Conservation (phyloP, 2,329 filamentous ascomycete genomes). For the Ilyonectria mors-panacis region DNA sequence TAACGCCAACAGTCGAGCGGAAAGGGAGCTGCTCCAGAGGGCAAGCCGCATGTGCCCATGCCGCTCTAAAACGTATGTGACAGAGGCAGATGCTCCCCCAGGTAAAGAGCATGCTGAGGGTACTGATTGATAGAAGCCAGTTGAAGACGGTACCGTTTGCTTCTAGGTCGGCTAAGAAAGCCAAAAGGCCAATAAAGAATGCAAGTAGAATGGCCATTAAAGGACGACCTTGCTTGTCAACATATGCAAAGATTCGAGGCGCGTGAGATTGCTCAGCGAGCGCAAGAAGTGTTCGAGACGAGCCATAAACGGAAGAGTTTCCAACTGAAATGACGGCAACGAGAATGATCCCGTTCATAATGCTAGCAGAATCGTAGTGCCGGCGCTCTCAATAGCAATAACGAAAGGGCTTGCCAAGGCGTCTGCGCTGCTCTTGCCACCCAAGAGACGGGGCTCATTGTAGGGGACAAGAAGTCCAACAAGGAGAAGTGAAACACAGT, state of each 20-base stretch:
- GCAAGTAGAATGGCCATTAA: background rate
- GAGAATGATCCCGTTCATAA: conserved; percentile 96
- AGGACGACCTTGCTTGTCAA: background rate
- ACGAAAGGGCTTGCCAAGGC: conserved; percentile 91
- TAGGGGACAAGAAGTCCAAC: conserved; percentile 88
- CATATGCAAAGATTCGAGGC: conserved; percentile 56
- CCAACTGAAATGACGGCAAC: conserved; percentile 92
- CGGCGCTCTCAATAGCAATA: conserved; percentile 88
- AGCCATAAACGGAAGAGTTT: conserved; percentile 91
- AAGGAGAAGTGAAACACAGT: conserved; percentile 84
- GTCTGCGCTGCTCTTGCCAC: conserved; percentile 68
- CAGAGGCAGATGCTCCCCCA: conserved; percentile 76
- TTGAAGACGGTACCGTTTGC: background rate
- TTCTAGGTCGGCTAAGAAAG: background rate
- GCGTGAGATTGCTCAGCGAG: conserved; percentile 67
- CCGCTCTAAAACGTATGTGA: conserved; percentile 89
- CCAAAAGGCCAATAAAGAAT: conserved; percentile 67
- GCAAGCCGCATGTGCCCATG: conserved; percentile 79
- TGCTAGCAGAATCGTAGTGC: conserved; percentile 82
- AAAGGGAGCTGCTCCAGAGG: conserved; percentile 84
- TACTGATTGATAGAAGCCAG: conserved; percentile 75
- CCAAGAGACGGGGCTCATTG: conserved; percentile 74
- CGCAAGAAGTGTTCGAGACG: conserved; percentile 50
- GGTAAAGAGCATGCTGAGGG: conserved; percentile 76
- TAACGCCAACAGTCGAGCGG: conserved; percentile 80